phyloP scores from a whole-genome alignment of 2,329 filamentous ascomycete species.

The Arachnopeziza araneosa region DNA sequence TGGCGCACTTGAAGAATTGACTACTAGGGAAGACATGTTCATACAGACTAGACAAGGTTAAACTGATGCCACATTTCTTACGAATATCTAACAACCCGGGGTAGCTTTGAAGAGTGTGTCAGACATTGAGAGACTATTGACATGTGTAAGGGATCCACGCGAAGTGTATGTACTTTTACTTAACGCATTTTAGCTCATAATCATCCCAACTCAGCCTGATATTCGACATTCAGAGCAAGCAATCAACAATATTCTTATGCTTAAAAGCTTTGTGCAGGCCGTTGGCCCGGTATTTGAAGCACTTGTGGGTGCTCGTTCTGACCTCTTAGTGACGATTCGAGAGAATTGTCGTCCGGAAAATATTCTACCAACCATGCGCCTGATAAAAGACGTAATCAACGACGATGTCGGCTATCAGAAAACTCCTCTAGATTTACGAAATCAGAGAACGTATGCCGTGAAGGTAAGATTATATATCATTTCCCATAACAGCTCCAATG shows the following conservation, averaged over 20 bases:
- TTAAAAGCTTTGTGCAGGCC: conserved; percentile 73
- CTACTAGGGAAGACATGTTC: conserved; percentile 80
- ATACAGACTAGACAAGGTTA: conserved; percentile 64
- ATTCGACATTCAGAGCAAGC: conserved; percentile 70
- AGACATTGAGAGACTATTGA: conserved; percentile 76
- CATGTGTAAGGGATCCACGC: conserved; percentile 48
- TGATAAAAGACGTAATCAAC: conserved; percentile 70
- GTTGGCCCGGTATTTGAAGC: conserved; percentile 64
- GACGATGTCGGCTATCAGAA: conserved; percentile 73
- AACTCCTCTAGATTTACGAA: conserved; percentile 76
- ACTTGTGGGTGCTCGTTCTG: conserved; percentile 56
- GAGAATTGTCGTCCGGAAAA: conserved; percentile 62
- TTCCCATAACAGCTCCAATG: conserved; percentile 5
- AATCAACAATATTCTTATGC: conserved; percentile 78
- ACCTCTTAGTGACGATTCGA: conserved; percentile 62
- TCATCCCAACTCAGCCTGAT: conserved; percentile 61
- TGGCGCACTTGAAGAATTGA: conserved; percentile 78
- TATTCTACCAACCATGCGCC: conserved; percentile 51
- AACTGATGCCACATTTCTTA: conserved; percentile 5
- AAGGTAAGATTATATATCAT: conserved; percentile 45
- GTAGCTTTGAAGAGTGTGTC: conserved; percentile 66
- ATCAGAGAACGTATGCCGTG: conserved; percentile 86
- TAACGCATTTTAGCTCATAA: conserved; percentile 56
- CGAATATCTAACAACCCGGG: neutral
- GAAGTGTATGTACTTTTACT: too few relatives aligned